phyloP scores from a whole-genome alignment of 306 rosid species.

The Erythrophleum fordii region DNA sequence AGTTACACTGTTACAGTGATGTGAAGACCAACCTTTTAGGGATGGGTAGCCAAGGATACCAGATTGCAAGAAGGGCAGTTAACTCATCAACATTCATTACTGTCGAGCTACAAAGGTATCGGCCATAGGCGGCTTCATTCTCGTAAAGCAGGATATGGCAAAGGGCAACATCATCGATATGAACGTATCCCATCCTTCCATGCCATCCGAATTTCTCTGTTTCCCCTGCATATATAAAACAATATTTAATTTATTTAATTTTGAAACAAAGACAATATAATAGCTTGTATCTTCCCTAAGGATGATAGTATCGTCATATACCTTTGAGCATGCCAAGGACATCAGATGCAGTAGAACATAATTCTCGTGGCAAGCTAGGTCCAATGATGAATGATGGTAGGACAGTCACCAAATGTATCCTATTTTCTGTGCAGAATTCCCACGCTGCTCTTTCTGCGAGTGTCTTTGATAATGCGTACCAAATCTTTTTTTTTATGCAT shows the following conservation, averaged over 20 bases:
- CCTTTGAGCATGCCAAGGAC: conserved; percentile 81
- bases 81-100: conserved; percentile 37
- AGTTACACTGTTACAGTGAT: background rate
- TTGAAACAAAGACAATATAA: no score
- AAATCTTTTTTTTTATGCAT: background rate
- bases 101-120: conserved; percentile 72
- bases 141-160: conserved; percentile 73
- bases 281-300: no score
- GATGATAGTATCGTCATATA: conserved; percentile 20
- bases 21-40: conserved; percentile 55
- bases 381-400: conserved; percentile 74
- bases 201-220: background rate
- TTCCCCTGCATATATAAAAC: background rate
- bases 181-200: conserved; percentile 10
- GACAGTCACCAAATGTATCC: conserved; percentile 14
- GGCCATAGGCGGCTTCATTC: conserved; percentile 55
- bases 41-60: conserved; percentile 71
- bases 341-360: conserved; percentile 87
- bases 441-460: conserved; percentile 83
- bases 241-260: no score
- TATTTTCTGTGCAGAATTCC: conserved; percentile 77
- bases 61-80: conserved; percentile 50
- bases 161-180: conserved; percentile 70
- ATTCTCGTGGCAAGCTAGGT: conserved; percentile 66
- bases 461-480: conserved; percentile 84